phyloP scores from a whole-genome alignment of 495 filamentous ascomycete genomes.

The Daldinia bambusicola region DNA sequence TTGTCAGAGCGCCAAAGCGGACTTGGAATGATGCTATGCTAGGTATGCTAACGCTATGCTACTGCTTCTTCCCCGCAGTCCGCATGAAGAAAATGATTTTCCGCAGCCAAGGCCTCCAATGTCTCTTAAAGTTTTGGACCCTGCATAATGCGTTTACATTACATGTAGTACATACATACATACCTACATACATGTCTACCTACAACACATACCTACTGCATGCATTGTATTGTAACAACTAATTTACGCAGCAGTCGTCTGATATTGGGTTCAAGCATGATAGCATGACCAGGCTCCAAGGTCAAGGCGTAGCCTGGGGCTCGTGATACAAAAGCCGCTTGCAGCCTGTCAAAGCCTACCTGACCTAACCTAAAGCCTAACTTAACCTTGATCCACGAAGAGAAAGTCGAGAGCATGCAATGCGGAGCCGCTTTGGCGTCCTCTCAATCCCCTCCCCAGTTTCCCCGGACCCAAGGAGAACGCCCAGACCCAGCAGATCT shows the following conservation, averaged over 20 bases:
- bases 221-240: not conserved
- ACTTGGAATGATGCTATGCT: slow-evolving; percentile 4
- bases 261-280: not conserved
- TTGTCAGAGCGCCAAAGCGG: slow-evolving; percentile 6
- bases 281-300: slow-evolving; percentile 13
- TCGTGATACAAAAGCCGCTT: not conserved
- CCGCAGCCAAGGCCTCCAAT: slow-evolving; percentile 11
- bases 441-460: slow-evolving; percentile 10
- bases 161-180: no score
- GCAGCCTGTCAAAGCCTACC: not conserved
- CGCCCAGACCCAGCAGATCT: slow-evolving; percentile 22
- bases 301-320: slow-evolving; percentile 20
- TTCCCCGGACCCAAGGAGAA: slow-evolving; percentile 19
- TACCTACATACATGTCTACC: no score
- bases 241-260: slow-evolving; percentile 12
- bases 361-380: no score
- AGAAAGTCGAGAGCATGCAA: slow-evolving; percentile 12
- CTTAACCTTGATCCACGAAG: slow-evolving; percentile 7
- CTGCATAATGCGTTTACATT: slow-evolving; percentile 39
- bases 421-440: slow-evolving; percentile 26
- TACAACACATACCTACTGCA: not conserved
- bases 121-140: slow-evolving; percentile 20
- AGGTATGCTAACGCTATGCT: not conserved
- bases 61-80: slow-evolving; percentile 32
- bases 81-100: slow-evolving; percentile 6